Evolutionary conservation across 164 flowering plant genomes (phyloP).

Genomic region (Magnolia kwangsiensis): DNA sequence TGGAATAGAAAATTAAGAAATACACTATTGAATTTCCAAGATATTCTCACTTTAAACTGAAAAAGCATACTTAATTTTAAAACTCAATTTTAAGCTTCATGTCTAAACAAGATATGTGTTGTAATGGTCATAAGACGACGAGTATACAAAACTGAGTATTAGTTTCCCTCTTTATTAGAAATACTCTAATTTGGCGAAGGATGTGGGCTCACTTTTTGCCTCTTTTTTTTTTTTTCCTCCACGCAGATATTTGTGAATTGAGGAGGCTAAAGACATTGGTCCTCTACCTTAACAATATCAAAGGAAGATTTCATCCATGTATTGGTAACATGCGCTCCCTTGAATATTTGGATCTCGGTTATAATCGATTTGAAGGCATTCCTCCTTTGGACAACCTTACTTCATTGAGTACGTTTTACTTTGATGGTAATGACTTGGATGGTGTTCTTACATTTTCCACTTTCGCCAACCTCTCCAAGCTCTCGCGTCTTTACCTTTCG

Average conservation of each 20-base stretch:
- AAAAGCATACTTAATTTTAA: too few relatives aligned
- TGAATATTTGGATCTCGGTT: background rate
- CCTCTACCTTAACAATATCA: background rate
- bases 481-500: background rate
- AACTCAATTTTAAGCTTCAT: too few relatives aligned
- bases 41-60: too few relatives aligned
- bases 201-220: too few relatives aligned
- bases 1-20: too few relatives aligned
- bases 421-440: background rate
- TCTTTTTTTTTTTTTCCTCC: background rate
- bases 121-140: too few relatives aligned
- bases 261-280: background rate
- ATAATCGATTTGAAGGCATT: background rate
- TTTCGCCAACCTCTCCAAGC: conserved; percentile 7
- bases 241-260: background rate
- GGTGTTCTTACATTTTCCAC: background rate
- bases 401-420: background rate
- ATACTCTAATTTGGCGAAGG: too few relatives aligned
- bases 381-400: background rate
- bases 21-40: too few relatives aligned
- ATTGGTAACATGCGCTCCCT: background rate
- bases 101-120: background rate
- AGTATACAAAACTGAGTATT: too few relatives aligned
- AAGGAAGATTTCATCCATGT: conserved; percentile 1
- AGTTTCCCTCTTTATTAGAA: too few relatives aligned